Base-by-base conservation (phyloP, 129 eudicot species). In the Flaveria linearis region DNA sequence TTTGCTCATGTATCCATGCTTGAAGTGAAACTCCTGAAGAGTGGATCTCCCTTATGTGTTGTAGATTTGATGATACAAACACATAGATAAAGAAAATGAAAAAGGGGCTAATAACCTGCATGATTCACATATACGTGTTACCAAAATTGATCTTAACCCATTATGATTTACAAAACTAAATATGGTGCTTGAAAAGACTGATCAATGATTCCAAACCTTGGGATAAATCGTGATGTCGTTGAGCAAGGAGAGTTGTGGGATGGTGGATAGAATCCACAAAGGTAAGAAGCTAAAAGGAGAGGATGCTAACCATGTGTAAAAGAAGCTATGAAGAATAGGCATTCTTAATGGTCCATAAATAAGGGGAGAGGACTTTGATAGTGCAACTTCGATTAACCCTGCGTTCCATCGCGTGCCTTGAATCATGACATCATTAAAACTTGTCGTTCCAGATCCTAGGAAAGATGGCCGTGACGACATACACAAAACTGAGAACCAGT, bases 341-440 rank as follows among this genome's bases (percentile, higher is more conserved):
- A 86, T 80, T 81, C 78, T 78, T 23, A 50, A 51, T 14, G 81
- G 55, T 6, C 88, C 85, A 61, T 89, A 86, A 9, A 85, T 17
- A 39, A 89, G 41, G 11, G 96, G 96, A 56, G 67, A 77, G 64
- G 70, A 82, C 57, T 68, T 86, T 17, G 89, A 89, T 17, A 89
- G 28, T 2, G 62, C 84, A 64, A 84, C 81, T 63, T 83, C 86
- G 1, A 68, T 60, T 22, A 80, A 52, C 15, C 96, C 96, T 13
- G 82, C 23, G 0, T 0, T 3, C 96, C 96, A 89, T 30, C 91
- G 71, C 4, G 85, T 87, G 13, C 72, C 62, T 73, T 89, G 96
- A 47, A 76, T 75, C 70, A 89, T 52, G 20, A 53, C 2, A 10
- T 86, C 89, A 41, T 76, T 81, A 12, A 85, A 76, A 76, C 71